These are phyloP conservation scores for Tolypocladium amazonense DNA, from an alignment of 2,329 filamentous ascomycete genomes.

Conservation along the genomic window DNA sequence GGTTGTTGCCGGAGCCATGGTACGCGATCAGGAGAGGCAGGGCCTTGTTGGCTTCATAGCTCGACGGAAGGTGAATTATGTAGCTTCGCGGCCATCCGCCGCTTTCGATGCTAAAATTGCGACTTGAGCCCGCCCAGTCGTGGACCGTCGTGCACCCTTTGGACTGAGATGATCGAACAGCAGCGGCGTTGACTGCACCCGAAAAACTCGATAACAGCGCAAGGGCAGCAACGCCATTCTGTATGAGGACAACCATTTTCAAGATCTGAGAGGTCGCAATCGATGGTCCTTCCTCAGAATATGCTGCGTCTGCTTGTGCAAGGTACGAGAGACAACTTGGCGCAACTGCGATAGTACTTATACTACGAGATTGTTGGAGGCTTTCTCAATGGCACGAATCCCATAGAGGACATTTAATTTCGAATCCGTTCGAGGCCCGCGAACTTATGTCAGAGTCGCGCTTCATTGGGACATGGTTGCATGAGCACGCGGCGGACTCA, in stretches of 20 bases:
- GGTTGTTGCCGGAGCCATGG: conserved; percentile 29
- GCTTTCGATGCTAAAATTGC: conserved; percentile 12
- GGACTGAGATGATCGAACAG: not conserved
- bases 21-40: conserved; percentile 35
- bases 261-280: too few species aligned
- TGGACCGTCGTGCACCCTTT: conserved; percentile 9
- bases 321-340: not conserved
- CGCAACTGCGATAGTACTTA: not conserved
- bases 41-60: conserved; percentile 20
- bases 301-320: too few species aligned
- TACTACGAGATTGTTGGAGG: not conserved
- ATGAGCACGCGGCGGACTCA: not conserved
- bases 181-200: not conserved
- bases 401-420: not conserved
- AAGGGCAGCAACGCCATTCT: not conserved
- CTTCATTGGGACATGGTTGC: not conserved
- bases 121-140: conserved; percentile 9
- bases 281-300: too few species aligned
- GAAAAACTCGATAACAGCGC: not conserved
- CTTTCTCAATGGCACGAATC: not conserved
- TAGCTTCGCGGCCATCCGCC: conserved; percentile 8
- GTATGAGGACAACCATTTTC: not conserved
- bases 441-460: not conserved
- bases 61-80: conserved; percentile 11
- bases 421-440: not conserved